These are phyloP conservation scores for Stephanodiscus triporus DNA, from an alignment of 108 stramenopile genomes.

Conservation along the genomic window DNA sequence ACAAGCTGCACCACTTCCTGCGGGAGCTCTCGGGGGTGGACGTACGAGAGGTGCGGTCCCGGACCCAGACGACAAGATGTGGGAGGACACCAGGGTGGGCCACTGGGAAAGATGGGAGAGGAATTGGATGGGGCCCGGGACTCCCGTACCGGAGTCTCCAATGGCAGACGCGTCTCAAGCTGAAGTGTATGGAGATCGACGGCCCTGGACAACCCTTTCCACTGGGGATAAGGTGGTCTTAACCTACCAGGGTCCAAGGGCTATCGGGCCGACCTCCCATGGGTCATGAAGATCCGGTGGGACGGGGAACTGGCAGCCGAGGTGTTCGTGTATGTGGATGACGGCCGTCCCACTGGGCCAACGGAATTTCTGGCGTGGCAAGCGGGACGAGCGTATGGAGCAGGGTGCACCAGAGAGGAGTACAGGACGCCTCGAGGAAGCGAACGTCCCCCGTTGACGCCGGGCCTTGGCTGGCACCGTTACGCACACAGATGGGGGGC, in stretches of 20 bases:
- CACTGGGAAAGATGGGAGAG: too few relatives aligned
- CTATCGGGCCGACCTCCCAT: too few relatives aligned
- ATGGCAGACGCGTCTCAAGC: background rate
- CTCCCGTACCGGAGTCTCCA: background rate
- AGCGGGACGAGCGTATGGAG: background rate
- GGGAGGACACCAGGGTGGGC: too few relatives aligned
- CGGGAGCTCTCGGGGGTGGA: too few relatives aligned
- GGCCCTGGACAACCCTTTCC: too few relatives aligned
- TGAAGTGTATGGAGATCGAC: too few relatives aligned
- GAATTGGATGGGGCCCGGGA: too few relatives aligned
- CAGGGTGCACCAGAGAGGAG: slow-evolving; percentile 21
- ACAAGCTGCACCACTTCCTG: too few relatives aligned
- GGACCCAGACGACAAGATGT: too few relatives aligned
- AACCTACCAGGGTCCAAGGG: too few relatives aligned
- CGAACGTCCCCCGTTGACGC: slow-evolving; percentile 15
- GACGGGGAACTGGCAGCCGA: slow-evolving; percentile 29
- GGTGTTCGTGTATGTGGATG: slow-evolving; percentile 41
- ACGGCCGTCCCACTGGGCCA: slow-evolving; percentile 9
- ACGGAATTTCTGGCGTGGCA: background rate
- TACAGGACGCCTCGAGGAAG: slow-evolving; percentile 48
- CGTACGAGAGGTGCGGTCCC: too few relatives aligned
- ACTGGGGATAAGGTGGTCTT: too few relatives aligned
- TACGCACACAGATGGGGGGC: slow-evolving; percentile 37
- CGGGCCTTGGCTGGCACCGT: slow-evolving; percentile 25
- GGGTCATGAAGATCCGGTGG: slow-evolving; percentile 30